These are phyloP conservation scores for Venturia carpophila DNA, from an alignment of 2,329 filamentous ascomycete genomes.

Conservation along the genomic window DNA sequence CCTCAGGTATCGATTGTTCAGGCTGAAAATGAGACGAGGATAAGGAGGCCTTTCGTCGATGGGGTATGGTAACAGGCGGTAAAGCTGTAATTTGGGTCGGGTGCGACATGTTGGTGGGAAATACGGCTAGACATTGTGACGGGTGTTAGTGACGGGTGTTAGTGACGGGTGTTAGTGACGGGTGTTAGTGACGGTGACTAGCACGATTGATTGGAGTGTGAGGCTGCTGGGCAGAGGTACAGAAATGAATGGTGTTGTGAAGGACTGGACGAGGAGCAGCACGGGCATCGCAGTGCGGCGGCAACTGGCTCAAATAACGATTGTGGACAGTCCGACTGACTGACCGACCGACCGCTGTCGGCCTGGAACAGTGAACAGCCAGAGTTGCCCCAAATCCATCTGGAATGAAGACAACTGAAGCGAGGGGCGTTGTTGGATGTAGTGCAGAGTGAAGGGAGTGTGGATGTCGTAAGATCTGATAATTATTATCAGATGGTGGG, in stretches of 20 bases:
- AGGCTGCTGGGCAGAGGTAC: not conserved
- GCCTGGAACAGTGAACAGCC: not conserved
- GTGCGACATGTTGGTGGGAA: not conserved
- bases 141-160: not conserved
- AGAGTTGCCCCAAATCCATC: not conserved
- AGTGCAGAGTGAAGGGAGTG: not conserved
- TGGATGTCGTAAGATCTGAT: not conserved
- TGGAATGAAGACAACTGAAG: not conserved
- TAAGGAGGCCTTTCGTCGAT: conserved; percentile 3
- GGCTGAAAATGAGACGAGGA: conserved; percentile 6
- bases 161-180: too few species aligned
- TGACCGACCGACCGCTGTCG: not conserved
- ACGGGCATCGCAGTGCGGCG: not conserved
- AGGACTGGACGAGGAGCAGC: not conserved
- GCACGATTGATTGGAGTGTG: not conserved
- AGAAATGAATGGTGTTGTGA: not conserved
- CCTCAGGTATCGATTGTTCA: conserved; percentile 7
- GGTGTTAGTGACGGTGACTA: not conserved
- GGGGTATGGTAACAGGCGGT: not conserved
- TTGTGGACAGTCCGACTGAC: not conserved
- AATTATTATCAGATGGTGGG: conserved; percentile 10
- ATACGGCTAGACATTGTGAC: not conserved
- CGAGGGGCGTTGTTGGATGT: not conserved
- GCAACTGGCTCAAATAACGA: not conserved
- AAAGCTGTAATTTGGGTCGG: not conserved